Percentiles rank a stretch among this genome's conserved stretches.
These are phyloP conservation scores for Colletotrichum falcatum DNA, from an alignment of 2,329 filamentous ascomycete genomes.

Conservation along the genomic window DNA sequence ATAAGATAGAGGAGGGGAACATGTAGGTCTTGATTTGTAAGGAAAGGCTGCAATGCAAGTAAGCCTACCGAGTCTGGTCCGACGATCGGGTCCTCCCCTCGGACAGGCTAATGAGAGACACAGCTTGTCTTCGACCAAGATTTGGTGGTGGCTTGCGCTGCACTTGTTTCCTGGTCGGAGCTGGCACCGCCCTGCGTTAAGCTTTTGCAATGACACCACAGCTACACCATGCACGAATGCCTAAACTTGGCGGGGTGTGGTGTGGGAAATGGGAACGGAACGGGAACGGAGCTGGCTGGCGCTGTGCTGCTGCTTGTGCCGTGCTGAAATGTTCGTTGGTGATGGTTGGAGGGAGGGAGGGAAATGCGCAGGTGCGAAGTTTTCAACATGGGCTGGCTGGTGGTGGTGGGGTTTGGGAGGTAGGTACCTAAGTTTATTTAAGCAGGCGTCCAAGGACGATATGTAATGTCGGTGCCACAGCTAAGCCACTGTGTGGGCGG, in stretches of 20 bases:
- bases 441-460: too few relatives aligned
- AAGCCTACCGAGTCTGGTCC: constrained; percentile 40
- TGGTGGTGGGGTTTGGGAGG: neutral
- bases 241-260: constrained; percentile 36
- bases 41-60: constrained; percentile 36
- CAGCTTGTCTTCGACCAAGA: constrained; percentile 4
- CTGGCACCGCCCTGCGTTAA: constrained; percentile 26
- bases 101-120: neutral
- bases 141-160: constrained; percentile 28
- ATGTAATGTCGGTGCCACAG: neutral
- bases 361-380: constrained; percentile 46
- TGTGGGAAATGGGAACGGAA: constrained; percentile 14
- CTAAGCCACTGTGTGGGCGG: neutral
- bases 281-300: neutral
- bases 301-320: constrained; percentile 35
- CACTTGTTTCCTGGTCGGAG: constrained; percentile 24
- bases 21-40: constrained; percentile 31
- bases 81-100: neutral
- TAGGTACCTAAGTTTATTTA: too few relatives aligned
- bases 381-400: constrained; percentile 39
- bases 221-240: constrained; percentile 40
- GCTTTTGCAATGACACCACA: constrained; percentile 39
- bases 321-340: constrained; percentile 47
- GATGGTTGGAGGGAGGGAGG: constrained; percentile 45
- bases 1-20: neutral